Conservation (phyloP, 306 rosid species). For the Chamaecrista fasciculata region DNA sequence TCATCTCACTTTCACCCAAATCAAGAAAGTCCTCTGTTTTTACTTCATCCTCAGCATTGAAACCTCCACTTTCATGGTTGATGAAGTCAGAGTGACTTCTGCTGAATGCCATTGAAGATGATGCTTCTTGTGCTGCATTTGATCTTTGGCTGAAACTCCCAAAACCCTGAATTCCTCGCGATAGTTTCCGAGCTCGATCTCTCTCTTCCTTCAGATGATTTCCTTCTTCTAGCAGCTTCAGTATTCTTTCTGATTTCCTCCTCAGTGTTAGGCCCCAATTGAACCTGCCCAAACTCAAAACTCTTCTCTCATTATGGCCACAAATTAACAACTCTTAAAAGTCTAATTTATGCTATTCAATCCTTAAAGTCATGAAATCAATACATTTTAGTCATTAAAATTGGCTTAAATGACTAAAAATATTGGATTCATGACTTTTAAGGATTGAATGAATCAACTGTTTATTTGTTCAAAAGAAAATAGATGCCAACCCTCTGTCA, state of each 20-base stretch:
- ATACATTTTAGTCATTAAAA: too few relatives aligned
- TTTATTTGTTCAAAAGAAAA: too few relatives aligned
- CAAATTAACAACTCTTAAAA: too few relatives aligned
- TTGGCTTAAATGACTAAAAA: too few relatives aligned
- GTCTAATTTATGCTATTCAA: too few relatives aligned
- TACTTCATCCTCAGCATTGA: slow-evolving; percentile 2
- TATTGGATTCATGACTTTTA: too few relatives aligned
- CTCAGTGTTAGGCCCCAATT: slow-evolving; percentile 72
- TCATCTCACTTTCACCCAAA: slow-evolving; percentile 23
- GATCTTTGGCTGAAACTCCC: slow-evolving; percentile 52
- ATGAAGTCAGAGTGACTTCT: slow-evolving; percentile 43
- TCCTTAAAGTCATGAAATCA: too few relatives aligned
- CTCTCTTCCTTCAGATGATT: slow-evolving; percentile 59
- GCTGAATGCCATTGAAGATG: slow-evolving; percentile 37
- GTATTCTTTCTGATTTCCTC: slow-evolving; percentile 52
- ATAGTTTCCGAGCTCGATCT: slow-evolving; percentile 55
- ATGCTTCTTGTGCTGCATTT: slow-evolving; percentile 39
- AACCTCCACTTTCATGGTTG: slow-evolving; percentile 25
- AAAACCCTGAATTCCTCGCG: slow-evolving; percentile 73
- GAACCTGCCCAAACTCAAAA: slow-evolving; percentile 47
- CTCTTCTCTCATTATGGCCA: too few relatives aligned
- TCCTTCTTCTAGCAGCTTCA: slow-evolving; percentile 54
- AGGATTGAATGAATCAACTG: too few relatives aligned
- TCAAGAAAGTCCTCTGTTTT: slow-evolving; percentile 14
- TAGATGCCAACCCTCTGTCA: slow-evolving; percentile 70